Base-by-base conservation (phyloP, 257 asterid species). In the Nicotiana obtusifolia region DNA sequence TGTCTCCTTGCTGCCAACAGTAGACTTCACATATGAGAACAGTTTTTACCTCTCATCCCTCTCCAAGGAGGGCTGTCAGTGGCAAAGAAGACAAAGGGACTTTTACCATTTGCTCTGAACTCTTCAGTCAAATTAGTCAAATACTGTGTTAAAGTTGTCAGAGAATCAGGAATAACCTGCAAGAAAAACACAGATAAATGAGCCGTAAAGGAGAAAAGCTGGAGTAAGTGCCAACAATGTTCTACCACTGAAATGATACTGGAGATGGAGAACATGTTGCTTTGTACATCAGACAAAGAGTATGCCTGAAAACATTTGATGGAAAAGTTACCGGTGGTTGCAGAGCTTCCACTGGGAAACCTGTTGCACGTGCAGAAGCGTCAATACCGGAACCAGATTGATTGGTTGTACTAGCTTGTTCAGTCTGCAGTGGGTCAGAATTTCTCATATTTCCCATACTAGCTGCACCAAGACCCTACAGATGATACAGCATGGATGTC, bases 121-220 rank as follows among this genome's bases (percentile, higher is more conserved):
- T 94, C 99, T 87, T 86, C 97, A 85, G 93, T 89, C 91, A 96
- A 83, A 85, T 92, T 95, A 85, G 81, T 84, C 84, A 87, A 68
- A 86, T 93, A 94, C 81, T 91, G 97, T 49, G 85, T 82, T 87
- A 94, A 89, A 64, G 99, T 96, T 77, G 95, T 89, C 89, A 96
- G 83, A 26, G 99, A 90, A 91, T 96, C 99, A 5, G 90, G 88
- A 84, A 91, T 87, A 76, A 87, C 86, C 98, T 96, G 93, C 91
- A 87, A 75, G 71, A 41, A 57, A 81, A 44, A 59, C 64, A 76
- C 66, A 82, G 22, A 66, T 66, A 19, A 28, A 80, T 24, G 41
- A 41, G 67, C 24, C 19, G 52, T 5, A 35, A 47, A 80, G n/a
- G 15, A 73, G 8, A 44, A 56, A 22, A 78, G 57, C 37, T 30